Base-by-base conservation (phyloP, 495 filamentous ascomycete species). In the Amorphotheca resinae region DNA sequence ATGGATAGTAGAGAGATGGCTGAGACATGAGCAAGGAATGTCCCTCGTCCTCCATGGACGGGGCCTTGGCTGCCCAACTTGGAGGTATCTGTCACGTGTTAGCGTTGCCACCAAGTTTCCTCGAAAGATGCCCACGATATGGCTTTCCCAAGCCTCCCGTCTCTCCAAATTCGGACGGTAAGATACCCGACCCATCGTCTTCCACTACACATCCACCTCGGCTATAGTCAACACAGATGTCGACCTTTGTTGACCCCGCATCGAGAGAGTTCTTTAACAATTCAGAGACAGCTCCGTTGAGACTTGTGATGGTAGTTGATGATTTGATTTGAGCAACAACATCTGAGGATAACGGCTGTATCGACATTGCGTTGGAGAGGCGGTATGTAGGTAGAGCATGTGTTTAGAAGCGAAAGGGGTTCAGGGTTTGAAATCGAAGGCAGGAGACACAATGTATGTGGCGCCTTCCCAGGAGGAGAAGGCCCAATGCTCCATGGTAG, bases 201-300 rank as follows among this genome's bases (percentile, higher is more conserved):
- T 95, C 87, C 12, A 96, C 75, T 0, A 76, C 69, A 59, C 88
- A 94, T 42, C 74, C 74, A 9, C 89, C 89, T 12, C 82, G 77
- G 23, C 58, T 53, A 46, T 84, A 84, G 59, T 96, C 83, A 12
- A 93, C 69, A 12, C 67, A 73, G 48, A 93, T 65, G 22, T 72
- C 73, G 37, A 95, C 62, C 43, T 74, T 84, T 28, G 65, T 75
- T 14, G 89, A 79, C 16, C 66, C 62, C 15, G 88, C 84, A 64
- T 98, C 91, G 16, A 98, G 68, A 0, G 86, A 74, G 60, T 98
- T 98, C 53, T 84, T 75, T 6, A 89, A 48, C n/a, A 98, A 65
- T 38, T 84, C 82, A 41, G 74, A 61, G 30, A 87, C 65, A 3
- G 85, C 89, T 18, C 63, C 76, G 49, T 80, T 78, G 35, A 98